Evolutionary conservation across 257 asterid species (phyloP), one percentile per base, ranked within the genome.

Genomic region (Buddleja alternifolia): DNA sequence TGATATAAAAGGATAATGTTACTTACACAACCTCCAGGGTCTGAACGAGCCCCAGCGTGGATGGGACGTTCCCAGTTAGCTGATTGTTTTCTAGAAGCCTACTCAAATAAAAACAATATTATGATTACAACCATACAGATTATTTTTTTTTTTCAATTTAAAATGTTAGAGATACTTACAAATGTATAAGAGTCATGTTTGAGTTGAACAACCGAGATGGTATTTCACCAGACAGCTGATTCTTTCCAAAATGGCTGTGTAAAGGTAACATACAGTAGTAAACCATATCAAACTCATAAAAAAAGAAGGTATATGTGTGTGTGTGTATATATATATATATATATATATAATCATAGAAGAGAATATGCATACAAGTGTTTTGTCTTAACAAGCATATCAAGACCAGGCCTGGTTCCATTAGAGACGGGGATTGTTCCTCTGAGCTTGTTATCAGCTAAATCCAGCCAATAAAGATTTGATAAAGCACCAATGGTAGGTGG

Each of bases 1-100:
- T 2, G 19, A 4, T 12, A n/a, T 17, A 51, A 65, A 61, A 64
- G 58, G 80, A 63, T 67, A 37, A 53, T 34, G 67, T 63, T 77
- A 90, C 98, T 93, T 87, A 93, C 98, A 93, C 40, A 74, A 81
- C 93, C 73, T 93, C 93, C 69, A 93, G 86, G 51, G 52, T 61
- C 50, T 60, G 73, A 10, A 80, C 90, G 54, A 79, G 89, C 62
- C 85, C 86, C 60, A 93, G 42, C 16, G 93, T 77, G 51, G 84
- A 76, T 14, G 98, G 98, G 53, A 93, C 85, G 52, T 63, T 67
- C 67, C 98, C 98, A 19, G 61, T 80, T 1, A 93, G 74, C 66
- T 10, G 61, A 76, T 93, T 93, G 82, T 54, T 73, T 60, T 90
- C 98, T 4, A 93, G 85, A 54, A 93, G 90, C 90, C 98, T 93